These are phyloP conservation scores for Pugionium dolabratum DNA, from an alignment of 345 rosid genomes.

Conservation along the genomic window DNA sequence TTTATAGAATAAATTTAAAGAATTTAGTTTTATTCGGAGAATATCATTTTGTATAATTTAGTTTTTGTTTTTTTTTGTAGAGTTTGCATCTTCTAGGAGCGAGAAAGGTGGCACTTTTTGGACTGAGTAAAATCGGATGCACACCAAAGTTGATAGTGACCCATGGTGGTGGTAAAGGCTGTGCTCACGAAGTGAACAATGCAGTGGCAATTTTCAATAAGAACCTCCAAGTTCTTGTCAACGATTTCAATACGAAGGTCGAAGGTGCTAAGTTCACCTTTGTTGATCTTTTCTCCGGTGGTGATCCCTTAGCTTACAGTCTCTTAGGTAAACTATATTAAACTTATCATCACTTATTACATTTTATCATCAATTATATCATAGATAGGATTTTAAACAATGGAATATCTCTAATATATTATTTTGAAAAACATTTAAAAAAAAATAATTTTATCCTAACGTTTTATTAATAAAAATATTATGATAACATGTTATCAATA, in stretches of 20 bases:
- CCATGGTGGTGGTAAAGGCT: slow-evolving; percentile 23
- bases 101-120: slow-evolving; percentile 41
- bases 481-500: no score
- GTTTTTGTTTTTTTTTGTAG: slow-evolving; percentile 10
- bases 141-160: slow-evolving; percentile 18
- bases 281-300: slow-evolving; percentile 27
- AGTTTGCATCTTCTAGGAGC: slow-evolving; percentile 41
- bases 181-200: slow-evolving; percentile 29
- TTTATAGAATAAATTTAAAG: neutral
- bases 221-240: slow-evolving; percentile 32
- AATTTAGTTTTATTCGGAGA: neutral
- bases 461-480: no score
- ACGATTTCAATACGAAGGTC: slow-evolving; percentile 27
- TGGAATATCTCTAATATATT: no score
- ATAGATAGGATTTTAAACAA: no score
- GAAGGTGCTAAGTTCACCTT: slow-evolving; percentile 33
- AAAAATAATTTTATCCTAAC: no score
- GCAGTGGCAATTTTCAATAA: slow-evolving; percentile 39
- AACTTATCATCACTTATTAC: neutral
- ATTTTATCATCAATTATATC: neutral
- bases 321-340: slow-evolving; percentile 26
- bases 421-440: no score
- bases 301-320: neutral
- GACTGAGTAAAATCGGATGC: slow-evolving; percentile 38
- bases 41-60: no score